These are phyloP conservation scores for Trypanosoma caninum DNA, from an alignment of 208 protist genomes.

Conservation along the genomic window DNA sequence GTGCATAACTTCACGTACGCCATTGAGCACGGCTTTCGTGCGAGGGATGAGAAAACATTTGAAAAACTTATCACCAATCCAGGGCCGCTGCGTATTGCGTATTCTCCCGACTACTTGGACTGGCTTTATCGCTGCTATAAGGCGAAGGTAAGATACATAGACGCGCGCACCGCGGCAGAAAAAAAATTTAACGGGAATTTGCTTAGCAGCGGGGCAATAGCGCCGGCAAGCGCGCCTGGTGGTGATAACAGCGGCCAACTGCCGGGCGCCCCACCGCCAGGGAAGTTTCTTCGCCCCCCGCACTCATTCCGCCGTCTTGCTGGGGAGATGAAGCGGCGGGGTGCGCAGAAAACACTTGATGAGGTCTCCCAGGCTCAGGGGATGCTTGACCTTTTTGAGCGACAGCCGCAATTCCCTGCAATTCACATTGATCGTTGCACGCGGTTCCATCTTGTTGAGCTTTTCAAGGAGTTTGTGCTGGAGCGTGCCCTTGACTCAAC, in stretches of 20 bases:
- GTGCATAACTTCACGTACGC: conserved; percentile 71
- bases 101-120: conserved; percentile 85
- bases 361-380: conserved; percentile 49
- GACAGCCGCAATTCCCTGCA: conserved; percentile 78
- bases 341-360: conserved; percentile 62
- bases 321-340: conserved; percentile 40
- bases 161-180: conserved; percentile 49
- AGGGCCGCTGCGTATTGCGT: conserved; percentile 71
- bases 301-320: conserved; percentile 57
- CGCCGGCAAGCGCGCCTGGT: neutral
- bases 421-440: conserved; percentile 71
- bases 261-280: conserved; percentile 38
- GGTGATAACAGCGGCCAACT: conserved; percentile 12
- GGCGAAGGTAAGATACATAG: conserved; percentile 48
- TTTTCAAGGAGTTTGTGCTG: conserved; percentile 81
- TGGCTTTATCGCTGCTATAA: conserved; percentile 81
- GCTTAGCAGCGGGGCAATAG: conserved; percentile 20
- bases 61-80: conserved; percentile 74
- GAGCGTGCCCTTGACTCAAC: conserved; percentile 49
- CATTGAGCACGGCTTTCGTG: conserved; percentile 26
- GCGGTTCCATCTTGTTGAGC: conserved; percentile 72
- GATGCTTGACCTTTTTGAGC: conserved; percentile 76
- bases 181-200: conserved; percentile 58
- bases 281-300: conserved; percentile 49
- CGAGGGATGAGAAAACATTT: conserved; percentile 56